Evolutionary conservation across 2,329 filamentous ascomycete species (phyloP), one percentile per base, ranked within the genome.

Genomic region (Hypomyces rosellus): DNA sequence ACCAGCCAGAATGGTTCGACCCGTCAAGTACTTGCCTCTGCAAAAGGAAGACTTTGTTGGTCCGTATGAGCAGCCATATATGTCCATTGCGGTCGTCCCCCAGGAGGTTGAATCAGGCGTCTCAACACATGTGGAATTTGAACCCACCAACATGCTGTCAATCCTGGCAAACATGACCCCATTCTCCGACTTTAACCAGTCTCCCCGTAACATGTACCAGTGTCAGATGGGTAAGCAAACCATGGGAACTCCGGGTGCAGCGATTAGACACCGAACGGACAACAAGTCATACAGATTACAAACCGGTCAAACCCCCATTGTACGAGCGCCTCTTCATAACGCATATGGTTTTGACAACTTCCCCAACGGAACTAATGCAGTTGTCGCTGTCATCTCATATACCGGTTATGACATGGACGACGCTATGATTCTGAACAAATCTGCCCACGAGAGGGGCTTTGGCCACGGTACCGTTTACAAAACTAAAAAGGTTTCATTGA

Each of bases 321-420:
- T 96, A 34, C 84, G 93, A 58, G 84, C 92, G 25, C 92, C 92
- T 33, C 78, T 97, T 41, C 91, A 99, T 72, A 97, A 96, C 63
- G 86, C 89, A 16, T 99, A 99, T 64, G 93, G 92, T 16, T 84
- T 97, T 54, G 93, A 99, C 73, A 97, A 97, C 70, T 99, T 96
- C 69, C 93, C 93, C 49, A 96, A 97, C 65, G 93, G 93, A 25
- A 91, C 84, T 63, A 99, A 99, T 63, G 89, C 90, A 8, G 84
- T 97, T 37, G 93, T 99, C 52, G 93, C 93, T 52, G 95, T 99
- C 67, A 96, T 99, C 56, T 96, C 92, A 0, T 99, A 99, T 69
- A 97, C 92, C 2, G 93, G 92, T 46, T 99, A 97, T 72, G 93
- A 99, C 77, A 99, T 99, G 93, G 93, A 99, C 77, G 93, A 99